Evolutionary conservation across 2,329 filamentous ascomycete species (phyloP).

Genomic region (Hymenoscyphus fraxineus): DNA sequence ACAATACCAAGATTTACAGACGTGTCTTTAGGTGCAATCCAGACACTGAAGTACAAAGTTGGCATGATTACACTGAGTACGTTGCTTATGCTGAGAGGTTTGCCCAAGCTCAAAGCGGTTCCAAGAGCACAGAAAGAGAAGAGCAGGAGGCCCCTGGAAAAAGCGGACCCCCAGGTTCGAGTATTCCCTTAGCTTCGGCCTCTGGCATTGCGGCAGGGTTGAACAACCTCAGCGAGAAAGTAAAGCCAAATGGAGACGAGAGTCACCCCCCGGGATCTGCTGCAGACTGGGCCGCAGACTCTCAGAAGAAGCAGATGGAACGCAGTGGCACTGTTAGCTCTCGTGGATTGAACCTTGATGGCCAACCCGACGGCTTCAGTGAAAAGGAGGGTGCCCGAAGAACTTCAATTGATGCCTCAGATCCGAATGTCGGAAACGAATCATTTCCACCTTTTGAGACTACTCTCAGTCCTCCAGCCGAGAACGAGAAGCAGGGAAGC

Average conservation of each 20-base stretch:
- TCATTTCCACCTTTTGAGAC: conserved; percentile 47
- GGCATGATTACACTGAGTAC: conserved; percentile 69
- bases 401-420: conserved; percentile 37
- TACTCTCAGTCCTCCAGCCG: conserved; percentile 21
- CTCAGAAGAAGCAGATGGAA: conserved; percentile 22
- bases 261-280: conserved; percentile 28
- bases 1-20: conserved; percentile 93
- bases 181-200: conserved; percentile 10
- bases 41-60: conserved; percentile 87
- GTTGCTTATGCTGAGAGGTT: conserved; percentile 73
- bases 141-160: conserved; percentile 31
- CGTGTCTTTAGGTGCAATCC: conserved; percentile 96
- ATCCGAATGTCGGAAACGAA: conserved; percentile 42
- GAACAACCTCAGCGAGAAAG: conserved; percentile 27
- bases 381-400: conserved; percentile 24
- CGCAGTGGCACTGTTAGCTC: conserved; percentile 18
- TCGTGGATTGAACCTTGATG: conserved; percentile 20
- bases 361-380: conserved; percentile 24
- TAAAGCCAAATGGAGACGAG: conserved; percentile 17
- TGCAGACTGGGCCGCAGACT: conserved; percentile 29
- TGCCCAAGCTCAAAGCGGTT: conserved; percentile 40
- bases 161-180: conserved; percentile 33
- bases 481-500: conserved; percentile 28
- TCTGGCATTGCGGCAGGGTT: conserved; percentile 21
- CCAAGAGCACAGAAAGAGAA: conserved; percentile 33